phyloP scores from a whole-genome alignment of 164 flowering plant genomes.

The Platanus orientalis region DNA sequence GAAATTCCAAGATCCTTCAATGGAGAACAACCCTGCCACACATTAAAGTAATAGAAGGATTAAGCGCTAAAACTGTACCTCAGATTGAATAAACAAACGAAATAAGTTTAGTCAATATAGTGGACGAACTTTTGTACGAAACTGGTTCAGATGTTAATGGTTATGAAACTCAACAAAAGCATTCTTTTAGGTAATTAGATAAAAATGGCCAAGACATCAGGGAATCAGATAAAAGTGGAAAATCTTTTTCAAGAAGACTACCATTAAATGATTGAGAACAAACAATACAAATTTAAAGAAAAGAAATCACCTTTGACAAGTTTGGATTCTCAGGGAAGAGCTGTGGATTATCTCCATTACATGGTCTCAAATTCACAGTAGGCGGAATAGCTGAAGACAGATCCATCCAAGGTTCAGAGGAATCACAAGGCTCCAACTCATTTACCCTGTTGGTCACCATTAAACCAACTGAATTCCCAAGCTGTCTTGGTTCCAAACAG shows the following conservation, averaged over 20 bases:
- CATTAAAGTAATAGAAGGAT: background rate
- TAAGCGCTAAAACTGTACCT: too few relatives aligned
- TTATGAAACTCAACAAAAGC: background rate
- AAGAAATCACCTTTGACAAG: constrained; percentile 30
- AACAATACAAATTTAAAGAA: background rate
- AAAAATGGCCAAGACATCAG: too few relatives aligned
- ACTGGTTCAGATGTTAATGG: background rate
- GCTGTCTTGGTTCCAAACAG: constrained; percentile 23
- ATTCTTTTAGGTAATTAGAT: background rate
- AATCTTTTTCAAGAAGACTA: background rate
- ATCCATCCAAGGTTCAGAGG: constrained; percentile 31
- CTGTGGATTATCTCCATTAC: constrained; percentile 26
- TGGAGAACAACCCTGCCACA: constrained; percentile 30
- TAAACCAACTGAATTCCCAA: constrained; percentile 23
- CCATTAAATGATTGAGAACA: background rate
- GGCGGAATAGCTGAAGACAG: constrained; percentile 22
- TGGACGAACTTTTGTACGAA: background rate
- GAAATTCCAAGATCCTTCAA: constrained; percentile 30
- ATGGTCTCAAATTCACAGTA: constrained; percentile 15
- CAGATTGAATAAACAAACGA: background rate
- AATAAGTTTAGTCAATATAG: background rate
- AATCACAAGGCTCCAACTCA: constrained; percentile 24
- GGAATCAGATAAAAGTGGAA: background rate
- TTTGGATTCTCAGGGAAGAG: constrained; percentile 22
- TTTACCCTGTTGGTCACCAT: constrained; percentile 16